Evolutionary conservation across 257 asterid genomes (phyloP).

Genomic region (Lavandula angustifolia): DNA sequence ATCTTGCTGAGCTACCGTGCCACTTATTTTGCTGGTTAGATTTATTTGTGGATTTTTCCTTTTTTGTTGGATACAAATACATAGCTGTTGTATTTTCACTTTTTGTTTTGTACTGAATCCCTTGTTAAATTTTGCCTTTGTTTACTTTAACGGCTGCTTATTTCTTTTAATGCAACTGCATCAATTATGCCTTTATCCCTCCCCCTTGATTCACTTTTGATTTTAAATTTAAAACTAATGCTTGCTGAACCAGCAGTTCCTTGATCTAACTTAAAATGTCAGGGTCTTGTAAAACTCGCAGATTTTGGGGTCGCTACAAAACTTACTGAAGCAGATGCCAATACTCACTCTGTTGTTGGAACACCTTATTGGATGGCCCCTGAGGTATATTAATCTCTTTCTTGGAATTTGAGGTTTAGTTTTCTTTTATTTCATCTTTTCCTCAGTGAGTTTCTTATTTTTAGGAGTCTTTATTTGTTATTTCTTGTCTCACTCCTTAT

Average conservation of each 20-base stretch:
- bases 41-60: not conserved
- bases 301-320: slow-evolving; percentile 99
- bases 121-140: not conserved
- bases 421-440: not conserved
- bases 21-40: slow-evolving; percentile 8
- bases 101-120: not conserved
- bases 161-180: slow-evolving; percentile 22
- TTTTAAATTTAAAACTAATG: not conserved
- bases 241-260: slow-evolving; percentile 31
- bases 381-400: slow-evolving; percentile 57
- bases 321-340: slow-evolving; percentile 89
- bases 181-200: not conserved
- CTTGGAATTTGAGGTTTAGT: slow-evolving; percentile 14
- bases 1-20: slow-evolving; percentile 5
- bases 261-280: slow-evolving; percentile 48
- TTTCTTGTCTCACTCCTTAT: not conserved
- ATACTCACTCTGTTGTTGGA: slow-evolving; percentile 97
- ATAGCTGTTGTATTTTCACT: slow-evolving; percentile 2
- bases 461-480: slow-evolving; percentile 17
- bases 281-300: slow-evolving; percentile 99
- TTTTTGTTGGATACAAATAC: slow-evolving; percentile 3
- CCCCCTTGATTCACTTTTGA: slow-evolving; percentile 6
- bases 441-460: slow-evolving; percentile 17
- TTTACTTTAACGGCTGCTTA: slow-evolving; percentile 16
- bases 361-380: slow-evolving; percentile 99